Evolutionary conservation across 805 yeast genomes (phyloP).

Genomic region (Metschnikowia gelsemii): DNA sequence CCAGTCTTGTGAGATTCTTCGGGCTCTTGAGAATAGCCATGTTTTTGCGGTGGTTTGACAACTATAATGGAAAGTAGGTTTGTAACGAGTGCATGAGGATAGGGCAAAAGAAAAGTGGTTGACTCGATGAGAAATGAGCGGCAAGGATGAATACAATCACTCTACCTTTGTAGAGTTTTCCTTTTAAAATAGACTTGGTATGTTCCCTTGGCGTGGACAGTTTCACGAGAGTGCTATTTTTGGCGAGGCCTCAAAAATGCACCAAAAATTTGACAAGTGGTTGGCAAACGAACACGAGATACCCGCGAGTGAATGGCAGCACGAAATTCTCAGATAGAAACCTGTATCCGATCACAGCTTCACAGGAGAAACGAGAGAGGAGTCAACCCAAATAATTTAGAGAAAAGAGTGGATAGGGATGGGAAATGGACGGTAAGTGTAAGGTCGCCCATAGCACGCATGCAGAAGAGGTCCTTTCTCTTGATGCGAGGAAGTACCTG

Average conservation of each 20-base stretch:
- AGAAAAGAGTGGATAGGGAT: not conserved
- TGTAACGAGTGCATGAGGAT: constrained; percentile 6
- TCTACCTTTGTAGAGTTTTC: not conserved
- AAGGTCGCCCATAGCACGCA: constrained; percentile 5
- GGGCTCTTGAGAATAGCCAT: constrained; percentile 9
- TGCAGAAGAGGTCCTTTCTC: constrained; percentile 4
- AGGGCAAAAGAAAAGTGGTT: not conserved
- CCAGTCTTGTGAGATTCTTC: constrained; percentile 1
- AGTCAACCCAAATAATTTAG: not conserved
- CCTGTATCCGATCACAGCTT: no score
- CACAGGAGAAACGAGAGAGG: no score
- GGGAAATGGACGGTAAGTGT: constrained; percentile 4
- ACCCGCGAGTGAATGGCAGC: not conserved
- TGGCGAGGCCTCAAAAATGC: not conserved
- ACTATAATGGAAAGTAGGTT: not conserved
- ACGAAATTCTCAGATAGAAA: not conserved
- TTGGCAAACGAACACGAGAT: not conserved
- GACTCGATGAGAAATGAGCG: not conserved
- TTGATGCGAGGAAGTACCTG: constrained; percentile 8
- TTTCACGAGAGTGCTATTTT: constrained; percentile 5
- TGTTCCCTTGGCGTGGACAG: no score
- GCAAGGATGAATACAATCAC: not conserved
- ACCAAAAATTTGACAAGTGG: not conserved
- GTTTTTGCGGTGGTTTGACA: not conserved
- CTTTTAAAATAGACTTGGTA: not conserved